Percentiles rank a stretch among this genome's conserved stretches.
Evolutionary conservation across 345 rosid genomes (phyloP).

Genomic region (Schrenkiella parvula): DNA sequence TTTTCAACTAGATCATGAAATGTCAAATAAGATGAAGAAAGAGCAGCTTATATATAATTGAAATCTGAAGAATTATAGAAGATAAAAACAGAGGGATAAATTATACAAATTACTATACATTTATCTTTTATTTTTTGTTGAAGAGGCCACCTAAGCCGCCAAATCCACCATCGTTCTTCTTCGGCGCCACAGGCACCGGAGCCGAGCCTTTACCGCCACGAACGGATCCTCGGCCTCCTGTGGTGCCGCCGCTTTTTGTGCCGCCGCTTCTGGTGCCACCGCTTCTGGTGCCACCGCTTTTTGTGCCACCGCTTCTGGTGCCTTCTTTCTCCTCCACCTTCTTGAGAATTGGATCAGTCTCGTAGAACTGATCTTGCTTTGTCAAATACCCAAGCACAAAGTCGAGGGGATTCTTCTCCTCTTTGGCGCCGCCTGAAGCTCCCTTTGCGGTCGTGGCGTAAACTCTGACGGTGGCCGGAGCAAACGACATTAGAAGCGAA

Average conservation of each 20-base stretch:
- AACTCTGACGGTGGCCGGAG: conserved; percentile 50
- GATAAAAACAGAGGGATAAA: conserved; percentile 4
- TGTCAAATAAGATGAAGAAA: conserved; percentile 20
- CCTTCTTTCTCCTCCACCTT: conserved; percentile 48
- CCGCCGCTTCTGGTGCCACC: conserved; percentile 20
- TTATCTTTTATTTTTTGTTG: conserved; percentile 40
- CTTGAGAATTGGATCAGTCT: conserved; percentile 71
- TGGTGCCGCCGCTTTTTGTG: conserved; percentile 39
- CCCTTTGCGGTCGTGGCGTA: conserved; percentile 64
- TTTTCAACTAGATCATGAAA: neutral
- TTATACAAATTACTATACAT: neutral
- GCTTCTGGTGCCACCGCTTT: conserved; percentile 24
- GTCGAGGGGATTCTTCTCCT: conserved; percentile 66
- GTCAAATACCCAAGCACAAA: conserved; percentile 54
- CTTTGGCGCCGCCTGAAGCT: conserved; percentile 41
- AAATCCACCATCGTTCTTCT: conserved; percentile 57
- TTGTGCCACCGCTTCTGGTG: conserved; percentile 28
- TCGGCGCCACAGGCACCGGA: conserved; percentile 55
- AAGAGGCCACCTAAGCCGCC: conserved; percentile 55
- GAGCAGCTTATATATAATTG: conserved; percentile 14
- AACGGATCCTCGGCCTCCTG: conserved; percentile 17
- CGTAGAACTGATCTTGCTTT: conserved; percentile 79
- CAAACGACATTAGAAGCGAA: conserved; percentile 48
- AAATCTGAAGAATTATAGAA: conserved; percentile 10
- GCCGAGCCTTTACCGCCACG: conserved; percentile 20